Evolutionary conservation across 345 rosid genomes (phyloP), one percentile per base, ranked within the genome.

Genomic region (Theobroma cacao): DNA sequence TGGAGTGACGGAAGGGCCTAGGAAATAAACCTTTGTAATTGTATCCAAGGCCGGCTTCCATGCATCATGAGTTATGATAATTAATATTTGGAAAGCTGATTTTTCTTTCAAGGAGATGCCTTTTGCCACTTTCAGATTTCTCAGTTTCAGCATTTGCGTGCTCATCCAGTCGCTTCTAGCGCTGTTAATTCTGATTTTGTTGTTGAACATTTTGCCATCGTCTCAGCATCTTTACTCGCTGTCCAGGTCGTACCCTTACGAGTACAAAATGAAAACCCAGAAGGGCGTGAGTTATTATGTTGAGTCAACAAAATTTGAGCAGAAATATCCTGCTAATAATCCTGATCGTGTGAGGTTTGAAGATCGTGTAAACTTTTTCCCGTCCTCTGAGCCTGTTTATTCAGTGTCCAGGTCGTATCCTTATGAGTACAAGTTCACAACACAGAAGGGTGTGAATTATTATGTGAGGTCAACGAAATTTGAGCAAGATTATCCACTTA

Each of bases 241-340:
- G 5, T 90, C 93, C 12, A 82, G 93, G 75, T 73, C 94, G 0
- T 86, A 93, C 43, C 98, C 98, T 26, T 90, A 95, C 31, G 89
- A 89, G 64, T 82, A 93, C 82, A 91, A 86, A 88, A 85, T 86
- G 75, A 89, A 90, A 0, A 90, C 98, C 0, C 79, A 79, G 56
- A 89, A 77, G 76, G 98, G 94, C 67, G 97, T 91, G n/a, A 91
- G 93, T 68, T 95, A 78, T 82, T 95, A 86, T 72, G 98, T 95
- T 77, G 91, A 87, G 74, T 90, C 95, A 3, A 76, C 86, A 26
- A 93, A 82, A 65, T 95, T 93, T 79, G 98, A 89, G 87, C 90
- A 91, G 86, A 92, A 91, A 66, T 92, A 91, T 73, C 93, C 93
- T 0, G 61, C 66, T 6, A 82, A 76, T 24, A 89, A 87, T 77